These are phyloP conservation scores for Trichophaea hybrida DNA, from an alignment of 2,329 filamentous ascomycete species.

Conservation along the genomic window DNA sequence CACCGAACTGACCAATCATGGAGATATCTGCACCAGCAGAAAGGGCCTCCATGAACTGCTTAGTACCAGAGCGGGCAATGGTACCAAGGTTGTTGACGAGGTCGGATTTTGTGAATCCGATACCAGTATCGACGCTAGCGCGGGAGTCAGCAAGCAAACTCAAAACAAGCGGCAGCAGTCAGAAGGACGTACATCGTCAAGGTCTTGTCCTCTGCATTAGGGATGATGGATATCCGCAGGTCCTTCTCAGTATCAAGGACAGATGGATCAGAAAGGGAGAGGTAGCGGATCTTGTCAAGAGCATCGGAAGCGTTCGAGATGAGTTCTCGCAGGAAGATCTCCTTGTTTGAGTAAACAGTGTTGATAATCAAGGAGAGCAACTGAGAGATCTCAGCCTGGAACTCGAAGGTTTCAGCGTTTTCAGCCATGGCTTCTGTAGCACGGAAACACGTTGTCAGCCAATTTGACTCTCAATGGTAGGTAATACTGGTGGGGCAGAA, in stretches of 20 bases:
- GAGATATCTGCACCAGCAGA: constrained; percentile 97
- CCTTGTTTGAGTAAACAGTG: constrained; percentile 99
- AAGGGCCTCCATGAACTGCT: constrained; percentile 99
- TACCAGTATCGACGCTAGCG: constrained; percentile 72
- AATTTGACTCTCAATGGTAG: background rate
- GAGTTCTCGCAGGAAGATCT: constrained; percentile 85
- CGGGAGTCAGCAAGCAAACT: background rate
- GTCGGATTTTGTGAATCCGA: constrained; percentile 99
- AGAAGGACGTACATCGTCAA: constrained; percentile 51
- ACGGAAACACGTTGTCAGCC: background rate
- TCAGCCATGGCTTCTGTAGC: background rate
- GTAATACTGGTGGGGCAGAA: background rate
- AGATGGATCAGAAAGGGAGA: constrained; percentile 88
- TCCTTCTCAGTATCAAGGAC: constrained; percentile 98
- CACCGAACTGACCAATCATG: constrained; percentile 99
- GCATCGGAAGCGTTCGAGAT: constrained; percentile 98
- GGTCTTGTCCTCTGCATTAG: constrained; percentile 93
- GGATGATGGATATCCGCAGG: constrained; percentile 96
- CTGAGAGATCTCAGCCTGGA: constrained; percentile 99
- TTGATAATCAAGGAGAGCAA: constrained; percentile 99
- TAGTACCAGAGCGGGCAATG: constrained; percentile 96
- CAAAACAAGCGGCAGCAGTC: too few species aligned
- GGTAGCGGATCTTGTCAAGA: constrained; percentile 99
- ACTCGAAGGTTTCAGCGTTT: constrained; percentile 79
- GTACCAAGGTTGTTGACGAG: constrained; percentile 99